A percentile compares a stretch with the other conserved stretches of the same genome.
Evolutionary conservation across 441 rosid genomes (phyloP).

Genomic region (Kokia cookei): DNA sequence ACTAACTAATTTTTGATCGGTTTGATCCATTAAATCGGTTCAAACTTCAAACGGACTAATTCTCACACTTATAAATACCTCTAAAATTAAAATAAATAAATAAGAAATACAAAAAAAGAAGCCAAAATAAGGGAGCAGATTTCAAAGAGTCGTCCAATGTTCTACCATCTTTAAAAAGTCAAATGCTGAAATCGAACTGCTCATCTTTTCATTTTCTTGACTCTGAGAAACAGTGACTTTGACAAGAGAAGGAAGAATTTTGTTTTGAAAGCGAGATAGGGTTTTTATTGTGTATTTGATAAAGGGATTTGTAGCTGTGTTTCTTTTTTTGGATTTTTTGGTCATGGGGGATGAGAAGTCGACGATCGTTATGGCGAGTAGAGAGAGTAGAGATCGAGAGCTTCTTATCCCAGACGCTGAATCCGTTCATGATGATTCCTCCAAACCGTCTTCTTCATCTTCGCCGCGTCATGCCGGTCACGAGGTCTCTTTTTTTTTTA

Average conservation of each 20-base stretch:
- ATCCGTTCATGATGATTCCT: constrained; percentile 33
- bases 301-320: not conserved
- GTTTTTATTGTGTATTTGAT: constrained; percentile 6
- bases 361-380: constrained; percentile 49
- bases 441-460: constrained; percentile 70
- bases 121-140: constrained; percentile 1
- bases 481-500: constrained; percentile 38
- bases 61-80: not conserved
- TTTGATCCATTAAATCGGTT: too few species aligned
- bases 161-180: constrained; percentile 55
- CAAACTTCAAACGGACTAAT: not conserved
- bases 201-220: not conserved
- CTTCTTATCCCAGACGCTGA: constrained; percentile 83
- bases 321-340: not conserved
- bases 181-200: not conserved
- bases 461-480: constrained; percentile 73
- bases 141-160: not conserved
- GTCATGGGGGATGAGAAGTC: constrained; percentile 81
- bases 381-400: constrained; percentile 60
- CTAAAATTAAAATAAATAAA: not conserved
- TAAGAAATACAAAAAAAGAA: not conserved
- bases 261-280: not conserved
- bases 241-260: not conserved
- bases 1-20: not conserved
- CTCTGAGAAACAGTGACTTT: not conserved